Evolutionary conservation across 2,329 filamentous ascomycete genomes (phyloP), one percentile per base, ranked within the genome.

Genomic region (Rhynchosporium secalis): DNA sequence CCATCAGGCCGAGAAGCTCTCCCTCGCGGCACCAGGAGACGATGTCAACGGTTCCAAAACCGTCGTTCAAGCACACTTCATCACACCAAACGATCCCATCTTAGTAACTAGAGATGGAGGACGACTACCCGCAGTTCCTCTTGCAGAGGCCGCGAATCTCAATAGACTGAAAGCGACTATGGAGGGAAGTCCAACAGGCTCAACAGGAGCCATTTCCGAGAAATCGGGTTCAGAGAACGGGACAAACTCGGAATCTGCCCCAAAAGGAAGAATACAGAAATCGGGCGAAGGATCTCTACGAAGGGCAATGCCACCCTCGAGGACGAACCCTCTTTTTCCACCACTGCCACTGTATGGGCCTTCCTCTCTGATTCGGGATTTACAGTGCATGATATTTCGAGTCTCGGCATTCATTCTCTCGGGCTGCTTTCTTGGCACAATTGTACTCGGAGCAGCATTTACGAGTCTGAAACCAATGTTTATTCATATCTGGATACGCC

Each of bases 271-370:
- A n/a, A 68, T 78, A 61, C 73, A 80, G 64, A 78, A 78, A 60
- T 78, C 80, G 3, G 77, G 79, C 40, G 80, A 79, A 29, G 78
- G 75, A 12, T 79, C 80, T 15, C 68, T 85, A 20, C 75, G 76
- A 48, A 76, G 73, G 62, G 72, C 80, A 13, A 81, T 81, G 76
- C 87, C 89, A 0, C 85, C 86, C 1, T 86, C 86, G 7, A 83
- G 85, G 66, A 93, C 90, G 1, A 88, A 93, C 68, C 89, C 91
- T 3, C 78, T 96, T 4, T 97, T 97, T 68, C 92, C 92, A 5
- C 90, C 91, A 1, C 76, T 96, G 8, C 92, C 92, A 0, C 78
- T 91, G 0, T 96, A 96, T 70, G 90, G 90, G 0, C 88, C 91
- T 0, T 86, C 92, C 0, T 87, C 89, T 0, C 57, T 83, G 0